phyloP scores from a whole-genome alignment of 1,139 yeast species.

The Spathaspora jeffriesii region DNA sequence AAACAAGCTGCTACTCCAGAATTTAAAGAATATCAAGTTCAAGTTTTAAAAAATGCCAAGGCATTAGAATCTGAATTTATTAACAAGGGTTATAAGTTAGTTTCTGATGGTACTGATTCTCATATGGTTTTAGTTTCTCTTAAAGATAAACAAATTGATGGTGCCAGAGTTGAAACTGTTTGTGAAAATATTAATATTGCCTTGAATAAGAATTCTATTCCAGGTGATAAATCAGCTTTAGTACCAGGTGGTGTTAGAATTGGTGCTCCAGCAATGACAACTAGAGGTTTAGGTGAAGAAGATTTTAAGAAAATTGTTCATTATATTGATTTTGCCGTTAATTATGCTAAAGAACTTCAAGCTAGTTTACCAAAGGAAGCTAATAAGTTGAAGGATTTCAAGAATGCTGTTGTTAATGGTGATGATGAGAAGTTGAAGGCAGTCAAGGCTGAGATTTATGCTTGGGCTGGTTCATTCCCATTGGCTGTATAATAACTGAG shows the following conservation, averaged over 20 bases:
- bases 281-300: slow-evolving; percentile 89
- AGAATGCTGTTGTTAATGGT: slow-evolving; percentile 71
- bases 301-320: slow-evolving; percentile 83
- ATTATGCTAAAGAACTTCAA: slow-evolving; percentile 78
- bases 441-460: slow-evolving; percentile 76
- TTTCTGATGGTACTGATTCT: slow-evolving; percentile 94
- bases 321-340: slow-evolving; percentile 83
- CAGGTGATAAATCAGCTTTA: slow-evolving; percentile 97
- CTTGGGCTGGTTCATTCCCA: slow-evolving; percentile 95
- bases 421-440: slow-evolving; percentile 61
- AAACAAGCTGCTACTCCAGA: slow-evolving; percentile 94
- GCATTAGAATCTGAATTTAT: slow-evolving; percentile 75
- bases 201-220: slow-evolving; percentile 94
- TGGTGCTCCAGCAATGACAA: slow-evolving; percentile 99
- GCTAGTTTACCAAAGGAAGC: slow-evolving; percentile 78
- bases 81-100: slow-evolving; percentile 75
- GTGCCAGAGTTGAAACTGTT: slow-evolving; percentile 96
- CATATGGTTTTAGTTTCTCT: slow-evolving; percentile 93
- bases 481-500: slow-evolving; percentile 76
- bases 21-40: slow-evolving; percentile 86
- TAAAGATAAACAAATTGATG: slow-evolving; percentile 90
- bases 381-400: slow-evolving; percentile 93
- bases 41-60: slow-evolving; percentile 89
- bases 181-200: slow-evolving; percentile 97
- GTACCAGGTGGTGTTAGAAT: slow-evolving; percentile 98